Evolutionary conservation across 345 rosid genomes (phyloP).

Genomic region (Pistacia vera): DNA sequence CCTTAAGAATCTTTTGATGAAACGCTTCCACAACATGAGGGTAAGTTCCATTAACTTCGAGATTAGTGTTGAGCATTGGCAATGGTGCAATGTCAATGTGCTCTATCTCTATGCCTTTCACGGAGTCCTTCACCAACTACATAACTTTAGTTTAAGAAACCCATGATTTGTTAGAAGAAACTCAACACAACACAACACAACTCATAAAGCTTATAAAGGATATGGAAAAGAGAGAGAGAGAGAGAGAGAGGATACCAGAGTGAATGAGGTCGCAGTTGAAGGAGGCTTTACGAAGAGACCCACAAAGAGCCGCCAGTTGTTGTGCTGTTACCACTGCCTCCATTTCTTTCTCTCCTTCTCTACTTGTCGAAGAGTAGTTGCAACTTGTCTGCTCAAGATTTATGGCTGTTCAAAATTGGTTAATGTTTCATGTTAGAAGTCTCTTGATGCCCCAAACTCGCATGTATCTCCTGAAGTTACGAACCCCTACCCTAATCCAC

Average conservation of each 20-base stretch:
- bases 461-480: too few species aligned
- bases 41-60: constrained; percentile 55
- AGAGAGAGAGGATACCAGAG: constrained; percentile 38
- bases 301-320: constrained; percentile 69
- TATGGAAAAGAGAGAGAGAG: neutral
- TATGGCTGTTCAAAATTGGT: neutral
- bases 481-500: too few species aligned
- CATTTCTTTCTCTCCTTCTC: constrained; percentile 25
- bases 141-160: constrained; percentile 34
- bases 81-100: constrained; percentile 56
- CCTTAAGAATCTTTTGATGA: constrained; percentile 56
- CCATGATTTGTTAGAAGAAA: neutral
- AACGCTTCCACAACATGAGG: constrained; percentile 69
- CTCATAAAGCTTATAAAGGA: neutral
- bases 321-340: constrained; percentile 40
- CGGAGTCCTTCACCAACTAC: constrained; percentile 39
- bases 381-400: neutral
- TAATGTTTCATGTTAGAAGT: too few species aligned
- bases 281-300: constrained; percentile 79
- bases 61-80: constrained; percentile 74
- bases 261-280: constrained; percentile 71
- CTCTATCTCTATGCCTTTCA: constrained; percentile 54
- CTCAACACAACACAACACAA: neutral
- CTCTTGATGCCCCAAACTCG: too few species aligned
- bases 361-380: neutral